Conservation (phyloP, 2,329 filamentous ascomycete species). For the Hawksworthiomyces lignivorus region DNA sequence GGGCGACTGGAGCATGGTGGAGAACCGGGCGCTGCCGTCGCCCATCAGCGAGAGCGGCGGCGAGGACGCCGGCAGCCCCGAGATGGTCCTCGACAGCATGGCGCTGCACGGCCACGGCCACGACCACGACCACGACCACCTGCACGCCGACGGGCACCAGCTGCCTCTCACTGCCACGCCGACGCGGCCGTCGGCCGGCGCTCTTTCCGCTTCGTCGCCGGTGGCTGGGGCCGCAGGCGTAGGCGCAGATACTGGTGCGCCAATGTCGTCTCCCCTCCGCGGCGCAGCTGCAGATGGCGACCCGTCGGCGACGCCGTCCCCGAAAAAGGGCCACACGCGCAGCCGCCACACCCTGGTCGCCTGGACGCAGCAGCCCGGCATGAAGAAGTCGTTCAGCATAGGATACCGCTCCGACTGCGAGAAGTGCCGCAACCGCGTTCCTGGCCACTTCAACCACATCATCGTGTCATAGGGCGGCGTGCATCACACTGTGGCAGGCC, state of each 20-base stretch:
- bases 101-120: neutral
- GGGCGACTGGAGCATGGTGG: conserved; percentile 44
- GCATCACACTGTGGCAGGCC: neutral
- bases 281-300: conserved; percentile 21
- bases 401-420: conserved; percentile 72
- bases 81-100: conserved; percentile 32
- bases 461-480: conserved; percentile 48
- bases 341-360: conserved; percentile 53
- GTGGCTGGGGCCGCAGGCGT: too few relatives aligned
- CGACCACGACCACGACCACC: conserved; percentile 2
- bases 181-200: neutral
- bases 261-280: conserved; percentile 8
- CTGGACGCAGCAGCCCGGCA: conserved; percentile 54
- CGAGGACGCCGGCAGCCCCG: conserved; percentile 36
- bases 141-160: conserved; percentile 15
- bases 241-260: neutral
- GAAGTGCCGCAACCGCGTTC: conserved; percentile 66
- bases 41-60: conserved; percentile 49
- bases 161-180: conserved; percentile 33
- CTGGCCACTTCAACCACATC: conserved; percentile 76
- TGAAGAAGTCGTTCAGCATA: conserved; percentile 69
- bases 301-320: conserved; percentile 38
- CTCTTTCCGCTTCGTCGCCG: conserved; percentile 4
- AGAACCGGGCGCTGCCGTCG: conserved; percentile 48
- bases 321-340: conserved; percentile 47